These are phyloP conservation scores for Sporisorium reilianum DNA, from an alignment of 1,284 basidiomycete genomes.

Conservation along the genomic window DNA sequence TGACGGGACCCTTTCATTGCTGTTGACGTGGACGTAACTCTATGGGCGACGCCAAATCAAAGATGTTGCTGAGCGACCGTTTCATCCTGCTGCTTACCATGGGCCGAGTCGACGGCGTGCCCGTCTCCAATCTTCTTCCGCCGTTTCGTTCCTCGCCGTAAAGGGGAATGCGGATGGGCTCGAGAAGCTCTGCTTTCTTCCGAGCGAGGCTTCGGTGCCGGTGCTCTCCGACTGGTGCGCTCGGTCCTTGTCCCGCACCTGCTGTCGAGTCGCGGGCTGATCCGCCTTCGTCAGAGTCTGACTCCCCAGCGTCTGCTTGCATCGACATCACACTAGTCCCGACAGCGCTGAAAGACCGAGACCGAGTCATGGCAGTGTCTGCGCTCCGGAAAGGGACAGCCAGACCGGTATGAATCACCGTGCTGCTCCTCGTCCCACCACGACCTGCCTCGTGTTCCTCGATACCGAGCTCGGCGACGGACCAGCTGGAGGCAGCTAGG, in stretches of 20 bases:
- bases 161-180: conserved; percentile 1
- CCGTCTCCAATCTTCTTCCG: neutral
- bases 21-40: neutral
- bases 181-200: conserved; percentile 1
- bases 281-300: neutral
- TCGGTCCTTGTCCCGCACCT: neutral
- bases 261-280: neutral
- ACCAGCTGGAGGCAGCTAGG: conserved; percentile 19
- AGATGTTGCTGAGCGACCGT: conserved; percentile 27
- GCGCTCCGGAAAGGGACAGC: neutral
- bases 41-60: conserved; percentile 16
- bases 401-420: neutral
- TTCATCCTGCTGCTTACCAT: conserved; percentile 10
- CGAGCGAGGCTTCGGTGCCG: neutral
- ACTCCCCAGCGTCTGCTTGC: neutral
- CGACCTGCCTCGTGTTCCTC: neutral
- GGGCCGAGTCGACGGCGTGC: neutral
- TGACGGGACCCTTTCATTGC: neutral
- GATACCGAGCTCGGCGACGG: neutral
- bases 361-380: neutral
- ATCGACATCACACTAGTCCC: too few relatives aligned
- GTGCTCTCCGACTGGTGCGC: neutral
- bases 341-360: conserved; percentile 1
- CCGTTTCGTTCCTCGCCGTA: neutral
- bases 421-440: neutral